phyloP scores from a whole-genome alignment of 805 yeast genomes.

The Myxozyma udenii region DNA sequence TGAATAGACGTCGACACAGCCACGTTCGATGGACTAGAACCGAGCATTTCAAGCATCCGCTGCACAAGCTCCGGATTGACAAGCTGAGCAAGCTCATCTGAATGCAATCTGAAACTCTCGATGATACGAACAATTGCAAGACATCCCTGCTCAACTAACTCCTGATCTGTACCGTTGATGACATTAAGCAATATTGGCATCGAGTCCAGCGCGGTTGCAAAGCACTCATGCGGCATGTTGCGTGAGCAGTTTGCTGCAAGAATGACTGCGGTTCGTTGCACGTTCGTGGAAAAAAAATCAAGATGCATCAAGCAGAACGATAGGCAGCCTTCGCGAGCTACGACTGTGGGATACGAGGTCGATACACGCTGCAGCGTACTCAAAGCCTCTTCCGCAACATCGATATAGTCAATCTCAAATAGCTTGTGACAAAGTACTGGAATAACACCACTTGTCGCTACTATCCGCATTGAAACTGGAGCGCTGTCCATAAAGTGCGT shows the following conservation, averaged over 20 bases:
- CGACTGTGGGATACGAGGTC: conserved; percentile 34
- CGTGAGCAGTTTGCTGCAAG: conserved; percentile 70
- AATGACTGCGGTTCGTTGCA: conserved; percentile 75
- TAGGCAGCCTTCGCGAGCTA: conserved; percentile 58
- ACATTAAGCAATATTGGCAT: conserved; percentile 57
- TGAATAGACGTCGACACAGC: conserved; percentile 13
- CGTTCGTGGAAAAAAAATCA: conserved; percentile 85
- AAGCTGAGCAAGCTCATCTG: conserved; percentile 48
- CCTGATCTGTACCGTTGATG: conserved; percentile 54
- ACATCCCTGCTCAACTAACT: conserved; percentile 64
- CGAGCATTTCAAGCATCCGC: conserved; percentile 16
- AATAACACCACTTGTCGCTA: conserved; percentile 64
- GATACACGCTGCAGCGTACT: conserved; percentile 46
- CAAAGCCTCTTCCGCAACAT: conserved; percentile 85
- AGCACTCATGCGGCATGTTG: conserved; percentile 45
- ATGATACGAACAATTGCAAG: conserved; percentile 58
- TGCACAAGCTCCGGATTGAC: conserved; percentile 40
- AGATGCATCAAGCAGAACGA: conserved; percentile 64
- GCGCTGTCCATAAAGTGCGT: conserved; percentile 76
- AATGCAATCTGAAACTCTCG: conserved; percentile 45
- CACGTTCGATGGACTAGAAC: conserved; percentile 21
- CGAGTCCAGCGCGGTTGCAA: conserved; percentile 50
- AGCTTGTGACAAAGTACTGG: conserved; percentile 64
- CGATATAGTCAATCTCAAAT: conserved; percentile 75
- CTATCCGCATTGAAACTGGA: conserved; percentile 58